Conservation (phyloP, 2,329 filamentous ascomycete species). For the Ophiostoma quercus region DNA sequence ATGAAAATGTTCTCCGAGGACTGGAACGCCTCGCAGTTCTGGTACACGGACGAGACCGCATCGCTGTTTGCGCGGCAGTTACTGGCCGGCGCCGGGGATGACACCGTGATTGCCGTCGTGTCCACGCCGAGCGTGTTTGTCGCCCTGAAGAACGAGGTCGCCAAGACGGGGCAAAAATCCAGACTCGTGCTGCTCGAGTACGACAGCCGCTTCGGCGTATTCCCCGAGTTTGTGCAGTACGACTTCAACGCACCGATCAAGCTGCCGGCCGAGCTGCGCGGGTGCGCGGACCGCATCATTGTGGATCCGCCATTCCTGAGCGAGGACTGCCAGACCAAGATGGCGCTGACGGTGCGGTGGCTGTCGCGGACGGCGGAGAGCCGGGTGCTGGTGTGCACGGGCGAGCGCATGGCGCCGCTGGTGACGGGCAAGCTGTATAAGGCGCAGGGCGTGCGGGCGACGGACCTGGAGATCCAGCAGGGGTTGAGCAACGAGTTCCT, state of each 20-base stretch:
- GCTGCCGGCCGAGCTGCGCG: slow-evolving; percentile 51
- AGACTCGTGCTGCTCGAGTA: slow-evolving; percentile 65
- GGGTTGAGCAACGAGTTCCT: slow-evolving; percentile 74
- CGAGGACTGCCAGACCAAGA: slow-evolving; percentile 74
- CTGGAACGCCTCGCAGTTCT: slow-evolving; percentile 81
- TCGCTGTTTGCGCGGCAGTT: slow-evolving; percentile 58
- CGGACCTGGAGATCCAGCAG: slow-evolving; percentile 65
- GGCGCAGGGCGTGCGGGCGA: slow-evolving; percentile 57
- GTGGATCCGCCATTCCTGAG: slow-evolving; percentile 75
- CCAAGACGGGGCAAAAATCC: slow-evolving; percentile 48
- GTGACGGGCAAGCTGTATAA: slow-evolving; percentile 60
- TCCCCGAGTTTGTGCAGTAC: slow-evolving; percentile 66
- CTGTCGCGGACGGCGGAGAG: slow-evolving; percentile 41
- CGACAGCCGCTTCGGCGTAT: slow-evolving; percentile 67
- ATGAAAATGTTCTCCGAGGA: slow-evolving; percentile 74
- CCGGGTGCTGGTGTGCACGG: slow-evolving; percentile 66
- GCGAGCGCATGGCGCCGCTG: slow-evolving; percentile 66
- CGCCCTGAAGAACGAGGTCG: slow-evolving; percentile 58
- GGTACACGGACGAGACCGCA: slow-evolving; percentile 72
- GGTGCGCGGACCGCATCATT: slow-evolving; percentile 62
- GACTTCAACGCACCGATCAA: slow-evolving; percentile 66
- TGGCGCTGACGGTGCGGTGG: slow-evolving; percentile 70
- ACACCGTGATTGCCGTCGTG: slow-evolving; percentile 60
- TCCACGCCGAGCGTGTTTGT: slow-evolving; percentile 75
- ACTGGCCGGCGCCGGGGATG: slow-evolving; percentile 52